Percentiles rank a stretch among this genome's conserved stretches.
phyloP scores from a whole-genome alignment of 1,139 yeast species.

The Starmera stellimalicola region DNA sequence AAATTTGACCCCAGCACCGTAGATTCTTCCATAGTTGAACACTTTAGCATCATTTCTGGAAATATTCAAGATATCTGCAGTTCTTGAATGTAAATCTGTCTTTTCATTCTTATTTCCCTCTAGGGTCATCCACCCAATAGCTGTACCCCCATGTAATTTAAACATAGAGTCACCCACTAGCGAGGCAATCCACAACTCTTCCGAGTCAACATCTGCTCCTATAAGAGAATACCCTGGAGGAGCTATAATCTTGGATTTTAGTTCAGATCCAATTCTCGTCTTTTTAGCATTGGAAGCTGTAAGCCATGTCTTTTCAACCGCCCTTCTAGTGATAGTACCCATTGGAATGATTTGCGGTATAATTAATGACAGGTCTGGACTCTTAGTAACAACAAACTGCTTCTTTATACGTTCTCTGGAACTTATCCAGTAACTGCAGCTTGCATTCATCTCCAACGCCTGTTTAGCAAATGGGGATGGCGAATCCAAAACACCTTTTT shows the following conservation, averaged over 20 bases:
- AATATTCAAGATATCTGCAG: conserved; percentile 84
- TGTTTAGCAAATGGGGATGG: conserved; percentile 65
- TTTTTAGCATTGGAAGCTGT: conserved; percentile 92
- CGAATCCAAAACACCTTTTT: conserved; percentile 63
- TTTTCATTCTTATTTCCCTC: conserved; percentile 90
- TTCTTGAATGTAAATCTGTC: conserved; percentile 91
- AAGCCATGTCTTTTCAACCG: conserved; percentile 96
- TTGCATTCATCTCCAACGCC: conserved; percentile 66
- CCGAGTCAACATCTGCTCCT: conserved; percentile 98
- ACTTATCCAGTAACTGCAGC: conserved; percentile 91
- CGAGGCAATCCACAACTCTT: conserved; percentile 97
- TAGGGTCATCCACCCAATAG: conserved; percentile 98
- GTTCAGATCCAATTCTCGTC: conserved; percentile 83
- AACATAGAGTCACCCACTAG: conserved; percentile 87
- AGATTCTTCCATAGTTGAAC: conserved; percentile 93
- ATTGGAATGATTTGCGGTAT: conserved; percentile 78
- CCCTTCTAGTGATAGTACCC: conserved; percentile 96
- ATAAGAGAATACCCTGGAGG: conserved; percentile 88
- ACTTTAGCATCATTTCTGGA: conserved; percentile 88
- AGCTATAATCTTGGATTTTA: conserved; percentile 78
- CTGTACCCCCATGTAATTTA: conserved; percentile 89
- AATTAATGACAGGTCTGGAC: conserved; percentile 37
- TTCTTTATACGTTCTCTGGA: conserved; percentile 73
- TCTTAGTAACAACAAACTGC: conserved; percentile 66
- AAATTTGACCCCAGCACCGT: conserved; percentile 93